Evolutionary conservation across 768 basidiomycete genomes (phyloP).

Genomic region (Trametes meyenii): DNA sequence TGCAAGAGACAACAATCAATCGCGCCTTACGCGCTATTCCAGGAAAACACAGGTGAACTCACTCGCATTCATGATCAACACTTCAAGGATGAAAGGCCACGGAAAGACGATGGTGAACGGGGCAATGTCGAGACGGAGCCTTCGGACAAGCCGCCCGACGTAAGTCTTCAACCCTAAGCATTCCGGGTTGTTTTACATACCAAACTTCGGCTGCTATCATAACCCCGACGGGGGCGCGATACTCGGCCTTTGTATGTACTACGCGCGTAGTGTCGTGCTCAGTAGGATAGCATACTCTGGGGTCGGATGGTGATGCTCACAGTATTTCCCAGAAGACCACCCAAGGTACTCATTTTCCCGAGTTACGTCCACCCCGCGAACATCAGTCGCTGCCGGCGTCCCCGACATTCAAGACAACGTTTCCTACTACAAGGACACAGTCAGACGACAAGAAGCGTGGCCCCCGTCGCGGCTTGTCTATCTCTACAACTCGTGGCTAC

Average conservation of each 20-base stretch:
- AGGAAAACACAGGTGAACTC: not conserved
- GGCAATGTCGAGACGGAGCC: not conserved
- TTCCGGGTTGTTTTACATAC: not conserved
- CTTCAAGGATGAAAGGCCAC: not conserved
- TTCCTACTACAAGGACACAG: not conserved
- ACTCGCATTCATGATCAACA: not conserved
- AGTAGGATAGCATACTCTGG: not conserved
- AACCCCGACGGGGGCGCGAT: too few species aligned
- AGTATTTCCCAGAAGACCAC: not conserved
- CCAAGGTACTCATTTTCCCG: not conserved
- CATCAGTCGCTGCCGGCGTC: not conserved
- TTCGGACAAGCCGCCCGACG: conserved; percentile 1
- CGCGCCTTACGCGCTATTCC: not conserved
- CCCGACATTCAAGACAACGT: conserved; percentile 4
- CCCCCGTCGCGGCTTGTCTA: conserved; percentile 11
- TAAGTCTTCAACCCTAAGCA: not conserved
- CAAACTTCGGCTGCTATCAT: too few species aligned
- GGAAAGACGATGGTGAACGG: conserved; percentile 6
- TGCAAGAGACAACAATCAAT: not conserved
- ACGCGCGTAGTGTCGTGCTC: not conserved
- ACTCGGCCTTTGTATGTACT: not conserved
- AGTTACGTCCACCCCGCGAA: not conserved
- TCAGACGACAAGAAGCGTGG: conserved; percentile 11
- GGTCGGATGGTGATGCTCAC: not conserved
- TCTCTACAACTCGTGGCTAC: conserved; percentile 12